Percentiles rank a stretch among this genome's conserved stretches.
Conservation (phyloP, 208 protist genomes). For the Trypanosoma grayi region DNA sequence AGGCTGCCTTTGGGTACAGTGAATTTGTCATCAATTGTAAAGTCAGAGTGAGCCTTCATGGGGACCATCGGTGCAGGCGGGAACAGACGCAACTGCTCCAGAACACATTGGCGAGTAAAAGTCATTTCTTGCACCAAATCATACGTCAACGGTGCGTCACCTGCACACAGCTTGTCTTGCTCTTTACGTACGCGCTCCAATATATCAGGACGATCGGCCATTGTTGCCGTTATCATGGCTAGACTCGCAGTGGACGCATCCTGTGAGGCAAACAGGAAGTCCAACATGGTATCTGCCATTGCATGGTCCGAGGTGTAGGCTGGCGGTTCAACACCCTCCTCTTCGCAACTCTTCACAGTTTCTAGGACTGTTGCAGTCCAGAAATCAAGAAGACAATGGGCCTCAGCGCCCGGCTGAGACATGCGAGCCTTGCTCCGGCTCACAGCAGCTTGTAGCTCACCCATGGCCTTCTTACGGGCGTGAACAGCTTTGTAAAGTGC, state of each 20-base stretch:
- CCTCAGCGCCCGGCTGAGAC: constrained; percentile 66
- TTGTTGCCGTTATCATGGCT: constrained; percentile 83
- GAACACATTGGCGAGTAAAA: constrained; percentile 85
- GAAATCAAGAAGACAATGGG: constrained; percentile 91
- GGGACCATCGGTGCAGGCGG: constrained; percentile 82
- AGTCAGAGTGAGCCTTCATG: constrained; percentile 79
- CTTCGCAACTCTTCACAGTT: constrained; percentile 67
- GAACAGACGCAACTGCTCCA: constrained; percentile 78
- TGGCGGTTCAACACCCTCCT: constrained; percentile 65
- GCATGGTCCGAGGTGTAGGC: constrained; percentile 74
- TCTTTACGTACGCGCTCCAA: constrained; percentile 86
- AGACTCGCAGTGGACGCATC: constrained; percentile 82
- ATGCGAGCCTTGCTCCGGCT: constrained; percentile 72
- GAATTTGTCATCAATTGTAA: constrained; percentile 77
- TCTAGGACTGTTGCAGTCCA: constrained; percentile 81
- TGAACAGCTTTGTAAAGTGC: constrained; percentile 89
- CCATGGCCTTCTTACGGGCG: constrained; percentile 84
- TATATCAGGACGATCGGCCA: constrained; percentile 89
- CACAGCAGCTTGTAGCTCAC: constrained; percentile 76
- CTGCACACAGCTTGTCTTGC: constrained; percentile 73
- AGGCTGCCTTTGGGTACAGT: constrained; percentile 88
- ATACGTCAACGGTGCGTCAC: constrained; percentile 75
- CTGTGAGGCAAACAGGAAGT: constrained; percentile 95
- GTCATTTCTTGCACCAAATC: constrained; percentile 89
- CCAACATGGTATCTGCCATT: constrained; percentile 89